Percentiles rank a stretch among this genome's conserved stretches.
phyloP scores from a whole-genome alignment of 2,329 filamentous ascomycete genomes.

The Lecanicillium sp. region DNA sequence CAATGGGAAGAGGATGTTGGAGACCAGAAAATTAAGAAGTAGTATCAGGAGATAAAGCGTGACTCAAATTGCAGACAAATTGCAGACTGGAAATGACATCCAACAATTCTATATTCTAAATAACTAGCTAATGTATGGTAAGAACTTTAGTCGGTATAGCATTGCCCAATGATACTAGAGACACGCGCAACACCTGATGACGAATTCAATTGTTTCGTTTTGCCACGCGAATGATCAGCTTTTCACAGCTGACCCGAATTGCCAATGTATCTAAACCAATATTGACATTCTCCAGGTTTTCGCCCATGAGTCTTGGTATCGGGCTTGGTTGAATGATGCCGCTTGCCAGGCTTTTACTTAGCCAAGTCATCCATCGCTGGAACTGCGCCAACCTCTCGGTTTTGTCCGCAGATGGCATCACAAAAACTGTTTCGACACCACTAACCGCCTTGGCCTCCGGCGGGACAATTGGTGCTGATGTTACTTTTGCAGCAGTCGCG shows the following conservation, averaged over 20 bases:
- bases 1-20: constrained; percentile 21
- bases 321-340: constrained; percentile 33
- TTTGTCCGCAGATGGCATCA: constrained; percentile 30
- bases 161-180: no score
- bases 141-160: neutral
- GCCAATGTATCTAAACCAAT: constrained; percentile 29
- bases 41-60: no score
- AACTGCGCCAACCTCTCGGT: constrained; percentile 31
- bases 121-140: no score
- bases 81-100: no score
- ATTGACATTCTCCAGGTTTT: constrained; percentile 32
- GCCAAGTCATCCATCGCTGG: constrained; percentile 33
- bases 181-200: neutral
- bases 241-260: constrained; percentile 36
- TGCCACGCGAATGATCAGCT: constrained; percentile 35
- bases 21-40: neutral
- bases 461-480: constrained; percentile 31
- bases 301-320: constrained; percentile 30
- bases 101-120: no score
- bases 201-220: constrained; percentile 19
- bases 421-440: constrained; percentile 33
- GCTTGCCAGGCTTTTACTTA: constrained; percentile 27
- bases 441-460: constrained; percentile 22
- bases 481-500: constrained; percentile 32
- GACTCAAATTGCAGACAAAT: no score